Evolutionary conservation across 106 monocot genomes (phyloP).

Genomic region (Dactylorhiza incarnata): DNA sequence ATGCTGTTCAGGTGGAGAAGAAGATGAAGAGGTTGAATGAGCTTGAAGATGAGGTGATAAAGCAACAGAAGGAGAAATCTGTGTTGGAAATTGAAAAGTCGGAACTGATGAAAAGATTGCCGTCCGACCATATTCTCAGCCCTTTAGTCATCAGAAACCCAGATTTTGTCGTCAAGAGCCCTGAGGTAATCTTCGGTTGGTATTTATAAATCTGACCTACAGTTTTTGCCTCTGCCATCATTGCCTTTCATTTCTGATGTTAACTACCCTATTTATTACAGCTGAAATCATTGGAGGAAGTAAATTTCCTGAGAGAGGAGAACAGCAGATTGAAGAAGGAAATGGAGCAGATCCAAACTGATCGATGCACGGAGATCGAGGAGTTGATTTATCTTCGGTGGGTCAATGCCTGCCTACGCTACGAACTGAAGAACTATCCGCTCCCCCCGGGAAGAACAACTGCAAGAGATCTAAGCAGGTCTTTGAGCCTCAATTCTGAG

Average conservation of each 20-base stretch:
- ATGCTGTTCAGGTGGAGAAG: conserved; percentile 27
- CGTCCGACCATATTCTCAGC: conserved; percentile 16
- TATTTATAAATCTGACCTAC: neutral
- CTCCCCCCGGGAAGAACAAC: conserved; percentile 21
- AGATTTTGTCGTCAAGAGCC: neutral
- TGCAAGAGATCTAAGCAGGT: conserved; percentile 58
- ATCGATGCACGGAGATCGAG: conserved; percentile 56
- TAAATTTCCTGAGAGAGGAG: conserved; percentile 25
- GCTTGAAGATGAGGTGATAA: conserved; percentile 35
- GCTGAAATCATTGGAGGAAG: conserved; percentile 32
- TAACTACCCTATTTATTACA: conserved; percentile 14
- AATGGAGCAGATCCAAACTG: conserved; percentile 47
- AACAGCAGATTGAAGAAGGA: conserved; percentile 45
- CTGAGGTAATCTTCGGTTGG: conserved; percentile 35
- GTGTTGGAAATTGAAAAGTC: conserved; percentile 47
- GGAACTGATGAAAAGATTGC: conserved; percentile 34
- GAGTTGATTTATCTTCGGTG: conserved; percentile 82
- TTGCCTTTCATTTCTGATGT: neutral
- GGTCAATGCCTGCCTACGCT: conserved; percentile 83
- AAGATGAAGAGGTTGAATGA: conserved; percentile 37
- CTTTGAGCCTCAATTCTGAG: conserved; percentile 49
- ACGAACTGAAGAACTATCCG: conserved; percentile 53
- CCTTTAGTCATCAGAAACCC: neutral
- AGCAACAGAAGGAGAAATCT: conserved; percentile 37
- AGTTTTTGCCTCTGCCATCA: neutral